These are phyloP conservation scores for Zygosaccharomyces bisporus DNA, from an alignment of 805 yeast species.

Conservation along the genomic window DNA sequence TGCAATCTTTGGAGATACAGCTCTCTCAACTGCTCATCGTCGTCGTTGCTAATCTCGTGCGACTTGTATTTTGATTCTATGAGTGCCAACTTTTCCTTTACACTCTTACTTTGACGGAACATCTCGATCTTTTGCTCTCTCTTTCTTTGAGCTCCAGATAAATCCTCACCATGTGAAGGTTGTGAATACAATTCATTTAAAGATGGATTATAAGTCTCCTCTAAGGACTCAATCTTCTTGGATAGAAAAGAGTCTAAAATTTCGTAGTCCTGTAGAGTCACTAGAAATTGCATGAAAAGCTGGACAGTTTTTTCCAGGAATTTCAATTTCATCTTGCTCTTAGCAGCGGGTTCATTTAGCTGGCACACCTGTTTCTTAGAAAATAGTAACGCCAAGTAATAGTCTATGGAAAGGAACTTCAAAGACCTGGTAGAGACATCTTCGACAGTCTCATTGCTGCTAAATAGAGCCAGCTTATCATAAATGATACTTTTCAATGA, in stretches of 20 bases:
- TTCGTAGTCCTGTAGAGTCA: constrained; percentile 44
- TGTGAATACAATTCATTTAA: constrained; percentile 30
- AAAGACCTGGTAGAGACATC: constrained; percentile 65
- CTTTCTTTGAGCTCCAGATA: constrained; percentile 37
- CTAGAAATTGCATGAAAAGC: constrained; percentile 44
- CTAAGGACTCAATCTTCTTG: constrained; percentile 40
- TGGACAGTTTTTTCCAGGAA: constrained; percentile 43
- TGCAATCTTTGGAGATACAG: constrained; percentile 54
- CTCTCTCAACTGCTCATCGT: constrained; percentile 61
- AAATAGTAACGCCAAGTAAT: constrained; percentile 46
- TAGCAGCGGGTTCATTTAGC: constrained; percentile 12
- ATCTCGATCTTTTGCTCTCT: constrained; percentile 72
- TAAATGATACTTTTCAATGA: constrained; percentile 42
- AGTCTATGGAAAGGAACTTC: constrained; percentile 57
- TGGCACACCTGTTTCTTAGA: constrained; percentile 29
- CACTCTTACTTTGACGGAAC: constrained; percentile 55
- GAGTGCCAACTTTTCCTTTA: constrained; percentile 42
- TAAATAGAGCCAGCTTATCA: constrained; percentile 55
- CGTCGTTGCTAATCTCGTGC: constrained; percentile 39
- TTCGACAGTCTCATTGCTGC: constrained; percentile 64
- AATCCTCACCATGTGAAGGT: constrained; percentile 20
- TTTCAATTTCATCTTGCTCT: constrained; percentile 32
- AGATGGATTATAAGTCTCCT: constrained; percentile 41
- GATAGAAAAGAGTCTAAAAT: constrained; percentile 40
- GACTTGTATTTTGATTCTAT: constrained; percentile 37